Evolutionary conservation across 768 basidiomycete species (phyloP).

Genomic region (Termitomyces heimii): DNA sequence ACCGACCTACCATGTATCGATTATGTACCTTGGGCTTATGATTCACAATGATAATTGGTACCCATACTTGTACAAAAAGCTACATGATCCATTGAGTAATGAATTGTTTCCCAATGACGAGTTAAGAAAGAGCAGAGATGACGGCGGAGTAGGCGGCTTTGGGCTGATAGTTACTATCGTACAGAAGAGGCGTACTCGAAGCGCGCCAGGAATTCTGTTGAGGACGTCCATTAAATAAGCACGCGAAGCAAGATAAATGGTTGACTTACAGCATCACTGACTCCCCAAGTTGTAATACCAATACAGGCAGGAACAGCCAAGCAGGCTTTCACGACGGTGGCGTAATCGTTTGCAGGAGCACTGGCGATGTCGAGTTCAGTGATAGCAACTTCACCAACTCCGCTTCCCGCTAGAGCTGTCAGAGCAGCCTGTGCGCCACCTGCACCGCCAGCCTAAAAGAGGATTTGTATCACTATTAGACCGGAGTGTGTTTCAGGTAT

Average conservation of each 20-base stretch:
- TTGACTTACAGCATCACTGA: conserved; percentile 34
- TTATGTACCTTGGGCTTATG: not conserved
- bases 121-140: conserved; percentile 14
- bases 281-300: conserved; percentile 45
- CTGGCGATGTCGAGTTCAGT: conserved; percentile 41
- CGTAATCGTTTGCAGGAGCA: conserved; percentile 20
- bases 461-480: not conserved
- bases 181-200: conserved; percentile 18
- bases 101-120: not conserved
- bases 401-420: conserved; percentile 35
- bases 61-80: not conserved
- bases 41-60: not conserved
- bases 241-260: not conserved
- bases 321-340: conserved; percentile 33
- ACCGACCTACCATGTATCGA: not conserved
- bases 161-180: conserved; percentile 19
- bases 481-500: not conserved
- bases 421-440: conserved; percentile 37
- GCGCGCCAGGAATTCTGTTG: conserved; percentile 25
- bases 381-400: conserved; percentile 37
- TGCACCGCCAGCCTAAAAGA: conserved; percentile 29
- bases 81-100: not conserved
- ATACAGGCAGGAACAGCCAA: conserved; percentile 35
- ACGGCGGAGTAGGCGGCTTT: conserved; percentile 24
- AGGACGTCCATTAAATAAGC: not conserved